A percentile compares a stretch with the other conserved stretches of the same genome.
These are phyloP conservation scores for Eutrema japonicum DNA, from an alignment of 345 rosid genomes.

Conservation along the genomic window DNA sequence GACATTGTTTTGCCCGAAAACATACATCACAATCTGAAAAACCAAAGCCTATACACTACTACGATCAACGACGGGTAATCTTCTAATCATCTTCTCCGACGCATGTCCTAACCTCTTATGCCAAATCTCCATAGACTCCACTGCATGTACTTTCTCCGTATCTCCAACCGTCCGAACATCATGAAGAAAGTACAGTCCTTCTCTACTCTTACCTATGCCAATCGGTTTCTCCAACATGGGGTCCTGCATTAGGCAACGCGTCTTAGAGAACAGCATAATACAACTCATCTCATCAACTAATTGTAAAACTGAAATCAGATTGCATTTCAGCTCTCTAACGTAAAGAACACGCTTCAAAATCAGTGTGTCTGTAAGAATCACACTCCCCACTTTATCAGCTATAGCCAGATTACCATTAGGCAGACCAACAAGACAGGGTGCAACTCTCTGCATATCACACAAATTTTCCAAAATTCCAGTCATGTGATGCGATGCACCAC, in stretches of 20 bases:
- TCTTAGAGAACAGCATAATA: no score
- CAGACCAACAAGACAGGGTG: background rate
- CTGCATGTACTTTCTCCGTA: no score
- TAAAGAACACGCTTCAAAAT: no score
- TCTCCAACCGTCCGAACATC: no score
- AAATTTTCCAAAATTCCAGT: background rate
- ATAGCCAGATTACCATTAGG: background rate
- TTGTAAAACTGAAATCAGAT: background rate
- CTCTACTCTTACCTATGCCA: no score
- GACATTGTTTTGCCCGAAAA: background rate
- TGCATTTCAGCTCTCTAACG: background rate
- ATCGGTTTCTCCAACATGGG: no score
- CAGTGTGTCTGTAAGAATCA: background rate
- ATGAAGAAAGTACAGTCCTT: no score
- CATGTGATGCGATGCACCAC: background rate
- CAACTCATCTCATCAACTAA: background rate
- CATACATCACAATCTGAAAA: background rate
- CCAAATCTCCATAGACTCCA: no score
- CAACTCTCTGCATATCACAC: background rate
- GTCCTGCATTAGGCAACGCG: no score
- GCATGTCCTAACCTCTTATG: no score
- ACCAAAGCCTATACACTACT: background rate
- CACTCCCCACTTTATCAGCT: background rate
- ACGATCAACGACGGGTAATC: background rate
- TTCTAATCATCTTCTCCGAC: background rate